Conservation (phyloP, 176 grass and related monocot genomes). For the Carex scoparia region DNA sequence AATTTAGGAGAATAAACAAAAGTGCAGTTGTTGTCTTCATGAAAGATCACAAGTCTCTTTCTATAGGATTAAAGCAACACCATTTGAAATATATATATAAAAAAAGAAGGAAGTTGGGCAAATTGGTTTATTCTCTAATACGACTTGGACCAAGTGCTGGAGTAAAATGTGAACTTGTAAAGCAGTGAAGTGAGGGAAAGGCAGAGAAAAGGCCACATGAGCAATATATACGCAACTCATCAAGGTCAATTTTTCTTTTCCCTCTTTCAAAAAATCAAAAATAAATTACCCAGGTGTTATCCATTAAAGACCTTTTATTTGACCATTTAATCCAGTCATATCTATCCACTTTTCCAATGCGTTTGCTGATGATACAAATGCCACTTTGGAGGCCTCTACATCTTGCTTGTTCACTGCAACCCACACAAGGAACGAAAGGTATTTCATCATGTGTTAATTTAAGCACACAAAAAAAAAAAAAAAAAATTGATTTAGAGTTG, state of each 20-base stretch:
- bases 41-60: conserved; percentile 10
- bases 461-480: background rate
- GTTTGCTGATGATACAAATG: conserved; percentile 74
- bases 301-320: conserved; percentile 70
- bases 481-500: background rate
- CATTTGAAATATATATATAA: background rate
- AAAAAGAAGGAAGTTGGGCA: background rate
- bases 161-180: background rate
- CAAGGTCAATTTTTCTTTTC: background rate
- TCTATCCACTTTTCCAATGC: conserved; percentile 83
- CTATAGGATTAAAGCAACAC: background rate
- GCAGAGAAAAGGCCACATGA: background rate
- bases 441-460: background rate
- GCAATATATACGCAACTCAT: background rate
- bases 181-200: background rate
- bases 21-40: background rate
- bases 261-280: conserved; percentile 3
- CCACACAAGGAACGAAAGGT: background rate
- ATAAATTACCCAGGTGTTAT: background rate
- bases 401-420: conserved; percentile 68
- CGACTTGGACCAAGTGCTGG: background rate
- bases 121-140: background rate
- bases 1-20: background rate
- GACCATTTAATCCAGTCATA: conserved; percentile 51
- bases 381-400: conserved; percentile 58